Evolutionary conservation across 164 flowering plant genomes (phyloP).

Genomic region (Piper betle): DNA sequence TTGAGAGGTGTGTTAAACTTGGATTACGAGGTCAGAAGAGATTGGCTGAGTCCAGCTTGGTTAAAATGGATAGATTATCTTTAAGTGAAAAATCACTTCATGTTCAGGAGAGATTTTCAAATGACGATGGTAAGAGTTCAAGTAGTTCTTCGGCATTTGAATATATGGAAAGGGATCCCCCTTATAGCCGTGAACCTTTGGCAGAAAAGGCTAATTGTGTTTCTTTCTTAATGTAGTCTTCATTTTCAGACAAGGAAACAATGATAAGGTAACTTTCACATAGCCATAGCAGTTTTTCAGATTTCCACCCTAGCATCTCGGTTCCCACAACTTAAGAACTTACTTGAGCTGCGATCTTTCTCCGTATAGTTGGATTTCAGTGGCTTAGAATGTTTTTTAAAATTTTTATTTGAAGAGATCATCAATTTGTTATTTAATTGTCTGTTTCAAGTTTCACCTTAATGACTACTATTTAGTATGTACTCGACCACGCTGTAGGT

Average conservation of each 20-base stretch:
- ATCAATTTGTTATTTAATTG: background rate
- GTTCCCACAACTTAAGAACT: slow-evolving; percentile 35
- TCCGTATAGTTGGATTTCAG: slow-evolving; percentile 68
- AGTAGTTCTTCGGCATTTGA: slow-evolving; percentile 33
- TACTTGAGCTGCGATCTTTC: slow-evolving; percentile 58
- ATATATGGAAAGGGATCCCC: slow-evolving; percentile 47
- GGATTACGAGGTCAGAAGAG: slow-evolving; percentile 14
- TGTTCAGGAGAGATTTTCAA: slow-evolving; percentile 17
- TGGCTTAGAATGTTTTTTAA: slow-evolving; percentile 47
- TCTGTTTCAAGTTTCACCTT: background rate
- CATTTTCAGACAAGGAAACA: slow-evolving; percentile 1
- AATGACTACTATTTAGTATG: background rate
- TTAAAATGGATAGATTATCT: slow-evolving; percentile 20
- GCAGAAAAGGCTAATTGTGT: slow-evolving; percentile 40
- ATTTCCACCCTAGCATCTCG: slow-evolving; percentile 34
- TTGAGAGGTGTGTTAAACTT: slow-evolving; percentile 18
- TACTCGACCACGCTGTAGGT: slow-evolving; percentile 30
- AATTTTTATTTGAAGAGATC: too few species aligned
- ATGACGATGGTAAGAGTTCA: slow-evolving; percentile 29
- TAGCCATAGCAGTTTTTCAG: slow-evolving; percentile 18
- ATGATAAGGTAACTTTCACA: background rate
- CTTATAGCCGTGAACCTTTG: slow-evolving; percentile 46
- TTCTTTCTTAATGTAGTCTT: background rate
- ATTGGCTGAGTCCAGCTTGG: slow-evolving; percentile 10
- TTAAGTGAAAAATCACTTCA: slow-evolving; percentile 23